Conservation (phyloP, 179 eudicot species). For the Dionaea muscipula region DNA sequence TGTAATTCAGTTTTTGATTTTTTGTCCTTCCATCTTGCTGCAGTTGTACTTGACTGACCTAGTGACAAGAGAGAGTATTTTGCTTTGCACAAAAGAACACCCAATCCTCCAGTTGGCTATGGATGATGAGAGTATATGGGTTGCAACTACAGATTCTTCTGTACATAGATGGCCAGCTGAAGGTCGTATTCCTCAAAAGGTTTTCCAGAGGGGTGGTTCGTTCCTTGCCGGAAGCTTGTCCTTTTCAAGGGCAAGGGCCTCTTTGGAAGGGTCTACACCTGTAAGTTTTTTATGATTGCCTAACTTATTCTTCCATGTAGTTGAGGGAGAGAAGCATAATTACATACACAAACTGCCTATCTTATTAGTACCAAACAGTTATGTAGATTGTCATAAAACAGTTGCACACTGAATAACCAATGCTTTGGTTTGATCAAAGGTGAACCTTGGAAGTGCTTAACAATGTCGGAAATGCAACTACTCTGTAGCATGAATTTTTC, state of each 20-base stretch:
- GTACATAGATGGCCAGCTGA: slow-evolving; percentile 94
- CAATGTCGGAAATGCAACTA: too few relatives aligned
- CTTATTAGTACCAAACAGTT: too few relatives aligned
- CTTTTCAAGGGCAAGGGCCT: slow-evolving; percentile 94
- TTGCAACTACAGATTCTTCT: slow-evolving; percentile 85
- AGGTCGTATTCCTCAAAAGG: slow-evolving; percentile 62
- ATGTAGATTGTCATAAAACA: too few relatives aligned
- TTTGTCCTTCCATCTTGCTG: background rate
- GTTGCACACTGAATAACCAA: too few relatives aligned
- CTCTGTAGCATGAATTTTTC: too few relatives aligned
- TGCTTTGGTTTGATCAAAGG: too few relatives aligned
- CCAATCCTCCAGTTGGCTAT: slow-evolving; percentile 72
- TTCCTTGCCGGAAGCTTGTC: slow-evolving; percentile 97
- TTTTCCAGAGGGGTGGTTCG: slow-evolving; percentile 79
- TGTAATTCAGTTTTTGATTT: slow-evolving; percentile 2
- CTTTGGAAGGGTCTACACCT: slow-evolving; percentile 84
- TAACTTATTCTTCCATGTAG: background rate
- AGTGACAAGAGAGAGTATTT: slow-evolving; percentile 81
- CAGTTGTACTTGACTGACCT: slow-evolving; percentile 91
- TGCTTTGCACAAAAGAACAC: slow-evolving; percentile 76
- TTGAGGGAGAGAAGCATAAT: background rate
- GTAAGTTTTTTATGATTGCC: slow-evolving; percentile 32
- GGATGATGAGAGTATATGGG: slow-evolving; percentile 89
- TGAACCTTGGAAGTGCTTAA: too few relatives aligned
- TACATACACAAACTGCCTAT: too few relatives aligned